Percentiles rank a stretch among this genome's conserved stretches.
Conservation (phyloP, 2,329 filamentous ascomycete genomes). For the Neonectria faginata region DNA sequence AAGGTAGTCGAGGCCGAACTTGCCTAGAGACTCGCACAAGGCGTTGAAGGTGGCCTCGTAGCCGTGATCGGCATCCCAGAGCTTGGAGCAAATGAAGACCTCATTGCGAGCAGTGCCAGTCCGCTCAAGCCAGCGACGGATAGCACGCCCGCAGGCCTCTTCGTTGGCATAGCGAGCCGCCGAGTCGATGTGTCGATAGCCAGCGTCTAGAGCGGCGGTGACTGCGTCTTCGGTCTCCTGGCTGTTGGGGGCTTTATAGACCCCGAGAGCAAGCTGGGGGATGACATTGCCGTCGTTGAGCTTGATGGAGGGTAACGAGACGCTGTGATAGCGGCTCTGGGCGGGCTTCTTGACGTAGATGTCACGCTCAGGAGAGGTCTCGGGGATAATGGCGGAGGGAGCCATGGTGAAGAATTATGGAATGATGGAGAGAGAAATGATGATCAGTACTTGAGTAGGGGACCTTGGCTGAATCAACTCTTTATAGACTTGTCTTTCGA, state of each 20-base stretch:
- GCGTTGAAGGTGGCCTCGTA: slow-evolving; percentile 65
- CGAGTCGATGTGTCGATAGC: slow-evolving; percentile 66
- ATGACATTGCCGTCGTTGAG: slow-evolving; percentile 79
- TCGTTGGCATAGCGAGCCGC: slow-evolving; percentile 73
- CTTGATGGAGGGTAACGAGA: slow-evolving; percentile 61
- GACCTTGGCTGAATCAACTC: slow-evolving; percentile 1
- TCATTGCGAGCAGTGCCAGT: slow-evolving; percentile 73
- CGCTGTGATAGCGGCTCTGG: slow-evolving; percentile 42
- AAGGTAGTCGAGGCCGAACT: slow-evolving; percentile 76
- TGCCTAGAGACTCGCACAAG: slow-evolving; percentile 74
- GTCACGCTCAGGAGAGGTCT: slow-evolving; percentile 49
- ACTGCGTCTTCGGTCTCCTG: slow-evolving; percentile 72
- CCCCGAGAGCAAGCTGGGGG: slow-evolving; percentile 64
- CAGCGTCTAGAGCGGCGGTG: slow-evolving; percentile 67
- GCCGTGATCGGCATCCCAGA: slow-evolving; percentile 68
- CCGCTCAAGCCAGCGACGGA: slow-evolving; percentile 75
- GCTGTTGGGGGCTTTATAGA: slow-evolving; percentile 60
- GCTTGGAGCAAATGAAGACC: slow-evolving; percentile 75
- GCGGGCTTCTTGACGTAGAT: slow-evolving; percentile 47
- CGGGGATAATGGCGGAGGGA: slow-evolving; percentile 52
- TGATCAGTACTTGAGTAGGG: neutral
- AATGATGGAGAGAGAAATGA: slow-evolving; percentile 1
- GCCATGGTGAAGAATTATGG: slow-evolving; percentile 46
- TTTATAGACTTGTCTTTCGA: slow-evolving; percentile 37
- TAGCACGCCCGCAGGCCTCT: slow-evolving; percentile 75